Evolutionary conservation across 495 filamentous ascomycete genomes (phyloP), one percentile per base, ranked within the genome.

Genomic region (Neurospora sp.): DNA sequence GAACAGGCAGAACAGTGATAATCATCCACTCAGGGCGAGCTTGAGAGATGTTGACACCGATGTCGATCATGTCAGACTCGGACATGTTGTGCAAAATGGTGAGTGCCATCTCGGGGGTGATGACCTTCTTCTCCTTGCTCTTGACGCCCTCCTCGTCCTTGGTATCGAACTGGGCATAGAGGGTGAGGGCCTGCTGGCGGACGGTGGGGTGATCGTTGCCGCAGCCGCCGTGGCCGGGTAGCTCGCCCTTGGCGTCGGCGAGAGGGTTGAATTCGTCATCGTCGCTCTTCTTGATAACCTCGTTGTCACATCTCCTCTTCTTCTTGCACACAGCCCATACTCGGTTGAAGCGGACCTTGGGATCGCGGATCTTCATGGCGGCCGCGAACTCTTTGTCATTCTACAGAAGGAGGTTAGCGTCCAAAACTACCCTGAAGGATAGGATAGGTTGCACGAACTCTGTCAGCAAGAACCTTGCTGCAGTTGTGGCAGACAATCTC

Each of bases 401-500:
- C 96, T 99, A 78, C 71, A 74, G 69, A 77, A 74, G 73, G 70
- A 79, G 78, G 89, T 96, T 84, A 96, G 93, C 89, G 90, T 85
- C 82, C 79, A 83, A 82, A 81, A 85, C 85, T 71, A 76, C 75
- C 79, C 75, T 65, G 72, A 78, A 72, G 76, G 81, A 79, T 73
- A 72, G 76, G 81, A 79, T 73, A 76, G 86, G 89, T 45, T 74
- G 74, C 84, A 93, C 96, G 93, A 89, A 98, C 95, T 89, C 91
- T 91, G 87, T 97, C 94, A 79, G 92, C 89, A 82, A 96, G 87
- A 75, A 98, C 91, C 87, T 93, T 97, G 81, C 94, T 93, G 86
- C 96, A 99, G 83, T 96, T 97, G 83, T 96, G 94, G 87, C 96
- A 99, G 78, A 98, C 94, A 40, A 92, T 94, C 87, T 99, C 96